Base-by-base conservation (phyloP, 2,329 filamentous ascomycete species). In the Ophiostoma fasciatum region DNA sequence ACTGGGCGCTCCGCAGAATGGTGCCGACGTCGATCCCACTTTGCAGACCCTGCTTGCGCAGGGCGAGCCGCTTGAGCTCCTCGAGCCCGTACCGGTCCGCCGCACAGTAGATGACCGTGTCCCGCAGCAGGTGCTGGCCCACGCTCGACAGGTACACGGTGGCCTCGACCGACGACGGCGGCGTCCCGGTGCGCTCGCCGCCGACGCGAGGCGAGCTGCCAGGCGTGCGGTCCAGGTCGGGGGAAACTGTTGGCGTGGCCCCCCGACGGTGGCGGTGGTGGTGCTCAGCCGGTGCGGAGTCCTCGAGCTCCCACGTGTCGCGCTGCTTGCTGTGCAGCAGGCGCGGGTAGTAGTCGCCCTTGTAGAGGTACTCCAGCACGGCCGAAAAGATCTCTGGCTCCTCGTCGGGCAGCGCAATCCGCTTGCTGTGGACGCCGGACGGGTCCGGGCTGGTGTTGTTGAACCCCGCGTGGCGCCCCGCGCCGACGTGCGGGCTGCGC, bases 321-420 rank as follows among this genome's bases (percentile, higher is more conserved):
- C 75, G 79, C 58, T 78, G 77, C 69, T 82, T 84, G 71, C 82
- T 82, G 59, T 84, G 82, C 49, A 93, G 55, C 63, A 94, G 69
- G 58, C 84, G 82, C 38, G 87, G 87, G 59, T 82, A 90, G 64
- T 93, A 94, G 69, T 93, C 85, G 48, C 82, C 84, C 67, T 92
- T 93, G 78, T 94, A 94, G 48, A 94, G 75, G 59, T 87, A 94
- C 66, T 94, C 87, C 63, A 94, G 83, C 51, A 94, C 68, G 52
- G 81, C 87, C 56, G 84, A 92, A 61, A 94, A 82, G 58, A 92
- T 73, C 66, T 93, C 85, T 48, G 87, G 84, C 65, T 93, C 83
- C 69, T 82, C 79, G 51, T 73, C 66, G 45, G 66, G 66, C 52
- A 71, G 80, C 66, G 66, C 81, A 66, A 73, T 78, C 59, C 73